Percentiles rank a stretch among this genome's conserved stretches.
Evolutionary conservation across 1,284 basidiomycete species (phyloP).

Genomic region (Testicularia cyperi): DNA sequence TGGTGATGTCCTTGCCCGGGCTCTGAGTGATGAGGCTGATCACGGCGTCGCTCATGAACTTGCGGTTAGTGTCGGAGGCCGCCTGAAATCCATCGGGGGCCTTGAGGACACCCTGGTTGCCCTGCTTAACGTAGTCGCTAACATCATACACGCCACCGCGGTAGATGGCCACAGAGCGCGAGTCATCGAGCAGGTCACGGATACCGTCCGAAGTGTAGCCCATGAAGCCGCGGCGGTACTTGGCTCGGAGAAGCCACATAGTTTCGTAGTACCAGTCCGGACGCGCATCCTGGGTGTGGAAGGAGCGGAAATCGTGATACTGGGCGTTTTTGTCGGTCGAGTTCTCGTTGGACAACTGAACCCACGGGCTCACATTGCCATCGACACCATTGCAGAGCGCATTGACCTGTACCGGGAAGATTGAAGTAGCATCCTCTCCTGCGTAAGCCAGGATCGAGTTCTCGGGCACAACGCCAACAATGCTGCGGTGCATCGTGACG

Average conservation of each 20-base stretch:
- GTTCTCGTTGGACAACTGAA: constrained; percentile 78
- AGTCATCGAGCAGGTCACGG: constrained; percentile 67
- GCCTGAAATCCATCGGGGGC: constrained; percentile 70
- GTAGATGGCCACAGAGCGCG: constrained; percentile 77
- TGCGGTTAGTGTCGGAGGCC: constrained; percentile 66
- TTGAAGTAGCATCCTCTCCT: constrained; percentile 71
- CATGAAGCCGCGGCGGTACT: constrained; percentile 81
- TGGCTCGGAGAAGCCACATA: constrained; percentile 73
- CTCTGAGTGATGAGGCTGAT: constrained; percentile 79
- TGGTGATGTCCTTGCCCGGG: constrained; percentile 83
- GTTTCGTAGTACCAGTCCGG: constrained; percentile 97
- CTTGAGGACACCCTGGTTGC: constrained; percentile 60
- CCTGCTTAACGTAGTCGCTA: constrained; percentile 68
- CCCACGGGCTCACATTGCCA: constrained; percentile 80
- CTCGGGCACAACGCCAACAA: constrained; percentile 74
- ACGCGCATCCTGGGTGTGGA: constrained; percentile 75
- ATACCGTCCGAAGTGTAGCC: constrained; percentile 82
- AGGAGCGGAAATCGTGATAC: constrained; percentile 89
- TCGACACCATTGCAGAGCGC: constrained; percentile 86
- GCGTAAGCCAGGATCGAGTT: constrained; percentile 81
- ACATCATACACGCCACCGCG: constrained; percentile 85
- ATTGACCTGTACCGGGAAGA: constrained; percentile 96
- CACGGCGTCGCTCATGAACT: constrained; percentile 76
- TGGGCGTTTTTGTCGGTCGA: constrained; percentile 71
- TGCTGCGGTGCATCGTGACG: constrained; percentile 65